A percentile compares a stretch with the other conserved stretches of the same genome.
These are phyloP conservation scores for Coniochaeta prunicola DNA, from an alignment of 2,329 filamentous ascomycete genomes.

Conservation along the genomic window DNA sequence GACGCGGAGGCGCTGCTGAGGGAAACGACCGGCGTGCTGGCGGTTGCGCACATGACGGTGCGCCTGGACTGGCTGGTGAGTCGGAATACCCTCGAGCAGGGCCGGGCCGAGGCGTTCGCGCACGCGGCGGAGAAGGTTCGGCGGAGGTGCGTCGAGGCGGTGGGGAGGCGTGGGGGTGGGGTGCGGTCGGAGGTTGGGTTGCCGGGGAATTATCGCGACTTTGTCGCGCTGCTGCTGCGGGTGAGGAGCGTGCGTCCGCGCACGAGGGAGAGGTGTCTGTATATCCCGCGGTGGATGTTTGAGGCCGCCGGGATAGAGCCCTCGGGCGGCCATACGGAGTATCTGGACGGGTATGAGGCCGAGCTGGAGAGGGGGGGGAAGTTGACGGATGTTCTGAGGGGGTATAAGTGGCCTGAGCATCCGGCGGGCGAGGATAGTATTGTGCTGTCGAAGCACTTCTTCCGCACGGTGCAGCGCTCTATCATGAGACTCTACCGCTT, in stretches of 20 bases:
- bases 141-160: background rate
- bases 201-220: background rate
- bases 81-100: background rate
- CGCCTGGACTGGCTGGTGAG: background rate
- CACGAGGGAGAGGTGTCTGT: background rate
- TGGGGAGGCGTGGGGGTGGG: background rate
- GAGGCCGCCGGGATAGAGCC: background rate
- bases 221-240: background rate
- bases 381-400: background rate
- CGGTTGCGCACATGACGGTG: background rate
- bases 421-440: background rate
- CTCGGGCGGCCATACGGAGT: background rate
- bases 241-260: background rate
- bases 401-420: background rate
- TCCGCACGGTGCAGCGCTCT: background rate
- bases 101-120: background rate
- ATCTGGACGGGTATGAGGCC: background rate
- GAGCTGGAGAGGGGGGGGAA: background rate
- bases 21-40: background rate
- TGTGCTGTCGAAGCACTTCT: conserved; percentile 1
- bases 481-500: background rate
- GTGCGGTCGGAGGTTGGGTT: background rate
- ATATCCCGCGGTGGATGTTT: conserved; percentile 2
- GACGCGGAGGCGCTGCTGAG: background rate
- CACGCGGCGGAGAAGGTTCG: background rate